Base-by-base conservation (phyloP, 2,329 filamentous ascomycete genomes). In the Boeremia exigua region DNA sequence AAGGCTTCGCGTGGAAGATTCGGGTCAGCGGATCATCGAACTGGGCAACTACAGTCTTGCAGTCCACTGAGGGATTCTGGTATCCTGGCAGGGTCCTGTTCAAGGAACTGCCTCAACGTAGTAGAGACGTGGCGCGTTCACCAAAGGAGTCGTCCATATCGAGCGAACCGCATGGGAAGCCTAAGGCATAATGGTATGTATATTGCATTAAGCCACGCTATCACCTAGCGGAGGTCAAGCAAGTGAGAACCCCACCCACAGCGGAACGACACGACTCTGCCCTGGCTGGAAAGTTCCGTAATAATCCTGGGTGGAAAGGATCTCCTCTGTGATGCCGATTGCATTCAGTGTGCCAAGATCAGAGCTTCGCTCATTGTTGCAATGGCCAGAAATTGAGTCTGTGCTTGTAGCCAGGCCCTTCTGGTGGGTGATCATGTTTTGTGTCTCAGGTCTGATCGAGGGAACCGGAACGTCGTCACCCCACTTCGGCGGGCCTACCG, bases 91-190 rank as follows among this genome's bases (percentile, higher is more conserved):
- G 50, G 42, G 43, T 33, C 46, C 43, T 36, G 30, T 54, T 33
- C 47, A 44, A 32, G 19, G 34, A 50, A 46, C 53, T 46, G 52
- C 46, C 54, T 52, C 56, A 57, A 59, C 55, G 32, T 58, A 46
- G 49, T 57, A 23, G 27, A 45, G 40, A 30, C 43, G 37, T 49
- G 47, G 51, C 48, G 58, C 56, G 54, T 47, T 58, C 33, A 38
- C 47, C 44, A 29, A 54, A 48, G 17, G 30, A 45, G 38, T 50
- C 17, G 19, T 48, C 37, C 36, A 46, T 12, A 44, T 38, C 37
- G 29, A 48, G 53, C 36, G 42, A 30, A 27, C 36, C 37, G 50
- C 42, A 50, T 45, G 42, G 37, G 32, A 15, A 51, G 43, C 53
- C 47, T 51, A 14, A 38, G 19, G 30, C 15, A 51, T 56, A 48